Evolutionary conservation across 1,139 yeast species (phyloP).

Genomic region (Taiozyma sp.): DNA sequence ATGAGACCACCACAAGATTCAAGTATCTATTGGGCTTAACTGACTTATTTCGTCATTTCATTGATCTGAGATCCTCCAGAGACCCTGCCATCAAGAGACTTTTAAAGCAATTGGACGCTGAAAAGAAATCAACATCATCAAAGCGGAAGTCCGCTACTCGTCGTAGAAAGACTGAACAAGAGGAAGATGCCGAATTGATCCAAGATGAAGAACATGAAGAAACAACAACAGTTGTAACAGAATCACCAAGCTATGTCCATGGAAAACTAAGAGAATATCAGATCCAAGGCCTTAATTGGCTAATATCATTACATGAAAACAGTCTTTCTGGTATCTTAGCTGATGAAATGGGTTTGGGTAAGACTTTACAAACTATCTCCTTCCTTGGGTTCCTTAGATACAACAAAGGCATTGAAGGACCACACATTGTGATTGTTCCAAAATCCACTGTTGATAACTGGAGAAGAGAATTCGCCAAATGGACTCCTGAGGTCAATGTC

Average conservation of each 20-base stretch:
- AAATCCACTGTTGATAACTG: conserved; percentile 78
- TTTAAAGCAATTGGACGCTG: conserved; percentile 48
- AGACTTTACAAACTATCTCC: conserved; percentile 89
- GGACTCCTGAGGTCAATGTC: conserved; percentile 75
- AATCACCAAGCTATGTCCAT: conserved; percentile 57
- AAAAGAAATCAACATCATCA: conserved; percentile 14
- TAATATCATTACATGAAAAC: conserved; percentile 76
- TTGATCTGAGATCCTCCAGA: conserved; percentile 71
- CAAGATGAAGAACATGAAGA: conserved; percentile 44
- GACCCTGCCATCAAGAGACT: conserved; percentile 61
- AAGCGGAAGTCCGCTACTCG: conserved; percentile 15
- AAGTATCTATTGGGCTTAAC: conserved; percentile 78
- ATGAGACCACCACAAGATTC: conserved; percentile 75
- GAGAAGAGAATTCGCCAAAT: conserved; percentile 68
- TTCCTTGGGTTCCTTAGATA: conserved; percentile 69
- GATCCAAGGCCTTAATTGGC: conserved; percentile 91
- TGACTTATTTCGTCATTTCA: conserved; percentile 82
- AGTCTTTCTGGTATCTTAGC: conserved; percentile 89
- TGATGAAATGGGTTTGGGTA: conserved; percentile 98
- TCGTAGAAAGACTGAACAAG: conserved; percentile 56
- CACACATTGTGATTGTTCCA: conserved; percentile 70
- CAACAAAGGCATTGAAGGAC: conserved; percentile 56
- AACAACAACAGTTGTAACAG: conserved; percentile 50
- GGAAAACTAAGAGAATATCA: conserved; percentile 78
- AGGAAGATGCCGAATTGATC: conserved; percentile 64